phyloP scores from a whole-genome alignment of 805 yeast species.

The Maudiozyma barnettii region DNA sequence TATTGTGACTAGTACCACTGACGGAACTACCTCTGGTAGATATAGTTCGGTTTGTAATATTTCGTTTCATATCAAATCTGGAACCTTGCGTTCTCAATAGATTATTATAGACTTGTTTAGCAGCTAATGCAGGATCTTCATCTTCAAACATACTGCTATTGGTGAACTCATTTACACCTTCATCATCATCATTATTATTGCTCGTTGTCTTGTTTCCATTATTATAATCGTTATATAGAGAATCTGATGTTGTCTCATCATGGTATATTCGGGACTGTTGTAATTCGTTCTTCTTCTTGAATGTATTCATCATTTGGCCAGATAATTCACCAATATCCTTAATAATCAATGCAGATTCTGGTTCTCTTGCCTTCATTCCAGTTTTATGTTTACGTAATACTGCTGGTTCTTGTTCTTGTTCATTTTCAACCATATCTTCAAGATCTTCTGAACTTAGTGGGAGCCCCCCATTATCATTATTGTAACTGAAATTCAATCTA shows the following conservation, averaged over 20 bases:
- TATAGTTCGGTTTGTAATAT: neutral
- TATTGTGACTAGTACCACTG: neutral
- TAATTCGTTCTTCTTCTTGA: slow-evolving; percentile 5
- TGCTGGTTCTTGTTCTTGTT: too few species aligned
- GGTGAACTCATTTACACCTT: neutral
- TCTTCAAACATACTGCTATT: slow-evolving; percentile 7
- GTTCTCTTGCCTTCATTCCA: neutral
- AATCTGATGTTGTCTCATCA: neutral
- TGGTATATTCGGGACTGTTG: neutral
- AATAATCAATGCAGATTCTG: slow-evolving; percentile 7
- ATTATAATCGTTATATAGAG: neutral
- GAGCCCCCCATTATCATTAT: neutral
- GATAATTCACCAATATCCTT: slow-evolving; percentile 6
- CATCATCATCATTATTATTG: neutral
- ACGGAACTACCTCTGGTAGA: neutral
- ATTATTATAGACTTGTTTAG: slow-evolving; percentile 22
- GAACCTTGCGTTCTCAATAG: slow-evolving; percentile 15
- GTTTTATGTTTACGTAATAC: neutral
- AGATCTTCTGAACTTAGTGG: neutral
- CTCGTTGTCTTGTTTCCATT: neutral
- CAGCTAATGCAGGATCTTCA: slow-evolving; percentile 24
- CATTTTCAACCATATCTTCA: neutral
- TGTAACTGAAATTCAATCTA: slow-evolving; percentile 1
- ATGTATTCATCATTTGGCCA: slow-evolving; percentile 9
- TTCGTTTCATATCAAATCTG: neutral